Evolutionary conservation across 768 basidiomycete genomes (phyloP), one percentile per base, ranked within the genome.

Genomic region (Xerocomellus chrysenteron): DNA sequence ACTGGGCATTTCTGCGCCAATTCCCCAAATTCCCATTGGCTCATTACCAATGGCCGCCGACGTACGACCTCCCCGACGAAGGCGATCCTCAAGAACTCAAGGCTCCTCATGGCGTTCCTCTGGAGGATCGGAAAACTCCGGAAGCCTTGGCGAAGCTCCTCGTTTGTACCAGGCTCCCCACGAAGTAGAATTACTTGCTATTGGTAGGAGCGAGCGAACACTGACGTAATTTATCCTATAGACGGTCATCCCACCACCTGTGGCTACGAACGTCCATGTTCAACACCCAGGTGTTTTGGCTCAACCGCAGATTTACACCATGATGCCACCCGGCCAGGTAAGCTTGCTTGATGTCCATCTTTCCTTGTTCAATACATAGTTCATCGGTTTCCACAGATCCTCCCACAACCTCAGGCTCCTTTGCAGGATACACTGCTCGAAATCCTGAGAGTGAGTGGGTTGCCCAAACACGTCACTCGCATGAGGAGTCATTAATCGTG

Each of bases 401-500:
- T n/a, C 0, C 0, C 40, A 32, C 56, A 47, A 14, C 39, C 35
- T 24, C 47, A 57, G 21, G n/a, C 13, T 11, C 54, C 32, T 30
- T 16, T 50, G 16, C 26, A 58, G 7, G 57, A 58, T 13, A 21
- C 32, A 7, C 13, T 58, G 7, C 39, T 58, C 26, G 55, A 58
- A 40, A 37, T 58, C 8, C 1, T 58, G 13, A 58, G 49, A 37
- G 57, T 58, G 33, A 58, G 47, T 28, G 40, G 13, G 13, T 16
- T 32, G 5, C 14, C 21, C 30, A 49, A 26, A 44, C 14, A 30
- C 21, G n/a, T 50, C 24, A 32, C 19, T 5, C 36, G 21, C 17
- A 17, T 21, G 12, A 19, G 17, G 21, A n/a, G 3, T 10, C 37
- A 11, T 40, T 2, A 19, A 26, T 21, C 10, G 47, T 32, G 7